phyloP scores from a whole-genome alignment of 2,329 filamentous ascomycete genomes.

The Phyllosticta capitalensis region DNA sequence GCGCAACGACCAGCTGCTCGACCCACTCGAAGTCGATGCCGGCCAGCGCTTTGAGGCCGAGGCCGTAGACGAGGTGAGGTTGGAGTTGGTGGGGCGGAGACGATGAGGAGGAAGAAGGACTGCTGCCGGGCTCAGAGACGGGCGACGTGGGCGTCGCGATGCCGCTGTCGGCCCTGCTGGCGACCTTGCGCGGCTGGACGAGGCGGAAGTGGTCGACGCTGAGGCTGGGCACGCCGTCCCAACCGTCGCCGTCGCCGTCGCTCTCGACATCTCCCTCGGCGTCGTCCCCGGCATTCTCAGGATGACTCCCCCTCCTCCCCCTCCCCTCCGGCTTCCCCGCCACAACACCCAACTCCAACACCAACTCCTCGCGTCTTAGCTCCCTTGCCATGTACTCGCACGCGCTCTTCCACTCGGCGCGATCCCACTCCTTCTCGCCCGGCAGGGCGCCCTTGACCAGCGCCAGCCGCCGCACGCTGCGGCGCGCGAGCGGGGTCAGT shows the following conservation, averaged over 20 bases:
- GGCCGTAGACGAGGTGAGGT: constrained; percentile 32
- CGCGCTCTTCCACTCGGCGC: constrained; percentile 45
- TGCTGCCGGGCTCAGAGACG: not conserved
- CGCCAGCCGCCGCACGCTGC: constrained; percentile 40
- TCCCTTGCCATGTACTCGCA: constrained; percentile 39
- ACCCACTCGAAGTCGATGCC: constrained; percentile 45
- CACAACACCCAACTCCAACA: constrained; percentile 44
- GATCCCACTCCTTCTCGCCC: constrained; percentile 46
- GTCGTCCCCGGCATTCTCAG: not conserved
- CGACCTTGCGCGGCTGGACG: constrained; percentile 3
- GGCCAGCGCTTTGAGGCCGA: constrained; percentile 12
- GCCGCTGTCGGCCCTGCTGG: constrained; percentile 36
- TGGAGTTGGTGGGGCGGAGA: constrained; percentile 14
- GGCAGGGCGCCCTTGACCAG: constrained; percentile 48
- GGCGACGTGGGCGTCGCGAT: not conserved
- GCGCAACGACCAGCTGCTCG: constrained; percentile 39
- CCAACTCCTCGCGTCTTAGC: constrained; percentile 23
- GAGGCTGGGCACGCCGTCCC: constrained; percentile 35
- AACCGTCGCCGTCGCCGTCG: constrained; percentile 24
- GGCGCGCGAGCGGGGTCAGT: constrained; percentile 40
- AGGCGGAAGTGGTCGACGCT: constrained; percentile 16
- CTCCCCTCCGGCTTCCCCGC: constrained; percentile 38
- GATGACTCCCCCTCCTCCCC: not conserved
- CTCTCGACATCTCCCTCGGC: not conserved
- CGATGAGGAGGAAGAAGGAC: not conserved